A percentile compares a stretch with the other conserved stretches of the same genome.
Evolutionary conservation across 306 rosid species (phyloP).

Genomic region (Malus sylvestris): DNA sequence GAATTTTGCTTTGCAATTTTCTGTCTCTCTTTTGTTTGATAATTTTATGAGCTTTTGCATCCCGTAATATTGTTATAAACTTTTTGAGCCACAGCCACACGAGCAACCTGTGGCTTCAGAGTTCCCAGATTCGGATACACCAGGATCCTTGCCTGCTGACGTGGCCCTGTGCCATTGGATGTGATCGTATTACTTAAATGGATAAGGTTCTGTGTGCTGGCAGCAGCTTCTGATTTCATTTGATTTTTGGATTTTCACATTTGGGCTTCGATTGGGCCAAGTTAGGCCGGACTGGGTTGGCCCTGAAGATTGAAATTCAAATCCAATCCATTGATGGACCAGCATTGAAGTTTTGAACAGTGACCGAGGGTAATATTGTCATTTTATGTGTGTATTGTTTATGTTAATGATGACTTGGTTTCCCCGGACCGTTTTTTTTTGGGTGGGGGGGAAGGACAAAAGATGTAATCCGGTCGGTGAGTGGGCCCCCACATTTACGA

Average conservation of each 20-base stretch:
- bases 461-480: no score
- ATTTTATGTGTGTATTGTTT: not conserved
- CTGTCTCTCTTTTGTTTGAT: not conserved
- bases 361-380: not conserved
- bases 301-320: not conserved
- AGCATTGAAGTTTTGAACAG: not conserved
- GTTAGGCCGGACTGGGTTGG: not conserved
- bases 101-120: slow-evolving; percentile 61
- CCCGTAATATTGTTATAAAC: slow-evolving; percentile 7
- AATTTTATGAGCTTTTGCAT: not conserved
- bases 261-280: not conserved
- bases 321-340: not conserved
- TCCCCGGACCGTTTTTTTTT: not conserved
- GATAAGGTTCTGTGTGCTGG: slow-evolving; percentile 50
- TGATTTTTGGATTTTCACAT: not conserved
- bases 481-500: not conserved
- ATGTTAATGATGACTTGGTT: not conserved
- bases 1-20: not conserved
- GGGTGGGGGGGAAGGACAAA: not conserved
- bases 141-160: slow-evolving; percentile 39
- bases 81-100: slow-evolving; percentile 34
- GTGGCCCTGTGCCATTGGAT: slow-evolving; percentile 64
- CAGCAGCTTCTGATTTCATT: not conserved
- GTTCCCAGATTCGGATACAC: slow-evolving; percentile 42
- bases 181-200: slow-evolving; percentile 2